Evolutionary conservation across 495 filamentous ascomycete species (phyloP), one percentile per base, ranked within the genome.

Genomic region (Talaromyces borbonicus): DNA sequence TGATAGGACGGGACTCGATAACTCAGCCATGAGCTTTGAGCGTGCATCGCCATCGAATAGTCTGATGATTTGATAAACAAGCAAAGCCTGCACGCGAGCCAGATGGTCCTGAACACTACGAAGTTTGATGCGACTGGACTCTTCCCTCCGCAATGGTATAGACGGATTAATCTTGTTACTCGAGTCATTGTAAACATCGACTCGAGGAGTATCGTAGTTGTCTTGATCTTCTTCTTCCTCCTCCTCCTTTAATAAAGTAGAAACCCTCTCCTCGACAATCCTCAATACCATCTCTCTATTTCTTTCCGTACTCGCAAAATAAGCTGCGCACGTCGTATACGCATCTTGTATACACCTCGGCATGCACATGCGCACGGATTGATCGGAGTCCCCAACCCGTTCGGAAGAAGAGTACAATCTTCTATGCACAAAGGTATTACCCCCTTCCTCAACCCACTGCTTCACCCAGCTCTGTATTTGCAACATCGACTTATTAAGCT

Each of bases 21-120:
- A 38, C 47, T 78, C 74, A 23, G 73, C 69, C 19, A 66, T 52
- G 2, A 63, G 60, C 6, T 69, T 64, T 29, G 67, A 63, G 29
- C 69, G 62, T 40, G 77, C 67, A 52, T 78, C 71, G 24, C 71
- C 72, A 51, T 80, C 75, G 50, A 78, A 77, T 12, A 83, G 61
- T 6, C 70, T 65, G 47, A 80, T 73, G 31, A 79, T 63, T 46
- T 57, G 51, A 46, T 62, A 54, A 36, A 63, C 30, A 45, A 71
- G 48, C 43, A 71, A 38, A 46, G 67, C 50, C 26, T 68, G 58
- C 15, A 59, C 47, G 40, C 52, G 55, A 6, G 65, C 61, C 12
- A 68, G 46, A 14, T 55, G 25, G 6, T 62, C 61, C 1, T 45
- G 44, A 5, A 53, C 27, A 76, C 65, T 16, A 72, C 51, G 12